Evolutionary conservation across 1,284 basidiomycete species (phyloP).

Genomic region (Ganoderma multipileum): DNA sequence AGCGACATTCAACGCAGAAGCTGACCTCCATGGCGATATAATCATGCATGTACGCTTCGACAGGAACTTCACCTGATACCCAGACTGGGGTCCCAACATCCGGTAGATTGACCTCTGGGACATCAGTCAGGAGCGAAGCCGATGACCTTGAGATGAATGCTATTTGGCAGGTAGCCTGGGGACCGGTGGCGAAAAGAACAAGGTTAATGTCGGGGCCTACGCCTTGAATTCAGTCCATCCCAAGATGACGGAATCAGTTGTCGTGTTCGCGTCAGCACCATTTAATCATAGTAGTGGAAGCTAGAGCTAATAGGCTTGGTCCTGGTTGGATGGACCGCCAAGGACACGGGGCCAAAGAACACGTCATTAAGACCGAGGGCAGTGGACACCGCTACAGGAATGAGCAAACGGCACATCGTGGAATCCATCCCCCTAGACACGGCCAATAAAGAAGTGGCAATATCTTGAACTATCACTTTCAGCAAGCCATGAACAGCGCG

Average conservation of each 20-base stretch:
- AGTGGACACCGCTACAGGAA: neutral
- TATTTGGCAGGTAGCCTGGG: neutral
- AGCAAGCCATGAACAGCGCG: neutral
- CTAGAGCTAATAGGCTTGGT: neutral
- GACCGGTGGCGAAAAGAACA: neutral
- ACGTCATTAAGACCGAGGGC: neutral
- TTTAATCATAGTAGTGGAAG: neutral
- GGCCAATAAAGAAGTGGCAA: neutral
- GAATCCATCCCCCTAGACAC: neutral
- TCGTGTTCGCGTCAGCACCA: neutral
- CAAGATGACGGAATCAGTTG: neutral
- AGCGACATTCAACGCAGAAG: neutral
- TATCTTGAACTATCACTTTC: neutral
- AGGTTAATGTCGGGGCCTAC: neutral
- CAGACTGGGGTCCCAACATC: neutral
- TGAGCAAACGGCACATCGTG: neutral
- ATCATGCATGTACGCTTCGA: slow-evolving; percentile 26
- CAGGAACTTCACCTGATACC: neutral
- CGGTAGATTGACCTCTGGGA: neutral
- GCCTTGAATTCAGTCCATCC: neutral
- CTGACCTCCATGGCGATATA: slow-evolving; percentile 33
- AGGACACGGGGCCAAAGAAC: too few species aligned
- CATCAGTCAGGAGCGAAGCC: neutral
- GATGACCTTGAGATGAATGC: neutral
- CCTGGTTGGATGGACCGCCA: too few species aligned